phyloP scores from a whole-genome alignment of 805 yeast genomes.

The Candida endomychidarum region DNA sequence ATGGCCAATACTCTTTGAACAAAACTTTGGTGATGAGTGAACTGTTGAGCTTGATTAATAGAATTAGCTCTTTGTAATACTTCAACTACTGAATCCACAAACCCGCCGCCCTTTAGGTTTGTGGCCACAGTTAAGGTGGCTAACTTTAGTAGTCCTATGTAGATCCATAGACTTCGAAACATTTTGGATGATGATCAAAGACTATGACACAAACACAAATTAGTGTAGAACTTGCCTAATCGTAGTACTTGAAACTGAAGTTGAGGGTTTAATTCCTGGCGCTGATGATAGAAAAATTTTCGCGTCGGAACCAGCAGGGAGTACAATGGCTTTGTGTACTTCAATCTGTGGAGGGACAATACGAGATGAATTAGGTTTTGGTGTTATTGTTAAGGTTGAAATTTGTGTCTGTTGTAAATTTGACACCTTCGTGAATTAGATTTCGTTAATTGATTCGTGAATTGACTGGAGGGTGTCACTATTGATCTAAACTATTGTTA shows the following conservation, averaged over 20 bases:
- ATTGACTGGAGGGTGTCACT: too few relatives aligned
- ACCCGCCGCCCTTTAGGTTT: not conserved
- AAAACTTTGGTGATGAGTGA: slow-evolving; percentile 26
- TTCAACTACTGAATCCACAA: not conserved
- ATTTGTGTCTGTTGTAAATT: too few relatives aligned
- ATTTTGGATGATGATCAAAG: not conserved
- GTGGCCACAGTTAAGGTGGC: not conserved
- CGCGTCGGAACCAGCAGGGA: slow-evolving; percentile 2
- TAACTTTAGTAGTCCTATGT: slow-evolving; percentile 2
- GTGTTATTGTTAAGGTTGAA: too few relatives aligned
- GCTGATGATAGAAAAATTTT: slow-evolving; percentile 3
- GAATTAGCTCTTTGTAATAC: slow-evolving; percentile 1
- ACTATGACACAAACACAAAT: not conserved
- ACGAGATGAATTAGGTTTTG: too few relatives aligned
- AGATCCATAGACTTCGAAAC: not conserved
- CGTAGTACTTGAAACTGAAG: too few relatives aligned
- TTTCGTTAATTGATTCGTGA: too few relatives aligned
- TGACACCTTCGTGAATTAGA: too few relatives aligned
- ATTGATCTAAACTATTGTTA: too few relatives aligned
- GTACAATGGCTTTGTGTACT: too few relatives aligned
- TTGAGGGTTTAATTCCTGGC: too few relatives aligned
- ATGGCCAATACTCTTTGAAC: slow-evolving; percentile 40
- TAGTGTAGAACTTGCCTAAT: too few relatives aligned
- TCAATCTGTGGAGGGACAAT: too few relatives aligned
- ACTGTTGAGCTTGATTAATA: slow-evolving; percentile 27